Evolutionary conservation across 2,329 filamentous ascomycete species (phyloP), one percentile per base, ranked within the genome.

Genomic region (Niveomyces coronatus): DNA sequence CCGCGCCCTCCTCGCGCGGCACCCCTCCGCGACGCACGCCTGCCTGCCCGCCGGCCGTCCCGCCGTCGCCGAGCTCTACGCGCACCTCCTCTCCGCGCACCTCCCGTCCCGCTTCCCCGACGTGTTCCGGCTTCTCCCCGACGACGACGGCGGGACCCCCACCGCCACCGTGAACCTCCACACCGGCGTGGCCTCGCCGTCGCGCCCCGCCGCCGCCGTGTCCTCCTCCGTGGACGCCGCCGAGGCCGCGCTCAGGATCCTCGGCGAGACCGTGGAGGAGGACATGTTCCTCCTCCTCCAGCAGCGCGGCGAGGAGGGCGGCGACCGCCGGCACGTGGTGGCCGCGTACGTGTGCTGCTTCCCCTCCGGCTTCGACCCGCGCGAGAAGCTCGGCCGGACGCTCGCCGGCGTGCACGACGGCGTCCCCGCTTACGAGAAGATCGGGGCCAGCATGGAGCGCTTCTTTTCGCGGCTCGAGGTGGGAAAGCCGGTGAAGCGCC

Each of bases 401-500:
- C 51, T 76, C 15, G 52, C 51, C 30, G 67, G 70, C 16, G 68
- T 75, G 9, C 72, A 76, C 40, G 52, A 42, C 13, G 68, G 68
- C 0, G 71, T 76, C 26, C 72, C 72, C 1, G 57, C 58, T 1
- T 75, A 73, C 39, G 64, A 71, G 13, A 73, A 67, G 54, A 73
- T 76, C 19, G 69, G 64, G 0, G 48, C 56, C 0, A 74, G 69
- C 42, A 73, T 76, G 69, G 70, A 76, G 51, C 58, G 62, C 5
- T 73, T 68, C 49, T 74, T 76, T 43, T 47, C 49, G 3, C 62
- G 60, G 33, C 36, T 74, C 0, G 57, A 67, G 38, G 64, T 64
- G 1, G 71, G 69, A 0, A 70, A 61, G 49, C 59, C 55, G 32
- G 65, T 65, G 2, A 70, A 68, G 49, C 53, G 71, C n/a, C 52